These are phyloP conservation scores for Breynia disticha DNA, from an alignment of 441 rosid species.

Conservation along the genomic window DNA sequence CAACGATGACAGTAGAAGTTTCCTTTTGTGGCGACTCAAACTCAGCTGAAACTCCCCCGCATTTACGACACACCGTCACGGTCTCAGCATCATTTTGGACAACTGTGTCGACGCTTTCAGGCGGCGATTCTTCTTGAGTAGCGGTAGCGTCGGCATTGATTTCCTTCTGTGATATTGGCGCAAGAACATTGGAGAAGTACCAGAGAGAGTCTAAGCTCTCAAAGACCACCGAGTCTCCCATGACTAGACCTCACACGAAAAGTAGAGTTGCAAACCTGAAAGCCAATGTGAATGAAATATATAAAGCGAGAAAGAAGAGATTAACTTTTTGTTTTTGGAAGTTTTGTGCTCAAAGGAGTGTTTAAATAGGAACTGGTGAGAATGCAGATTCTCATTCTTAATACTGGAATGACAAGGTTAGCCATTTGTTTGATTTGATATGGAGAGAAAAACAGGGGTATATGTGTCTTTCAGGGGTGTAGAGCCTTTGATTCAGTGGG, in stretches of 20 bases:
- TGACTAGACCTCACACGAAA: not conserved
- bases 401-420: too few relatives aligned
- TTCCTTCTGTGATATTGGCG: conserved; percentile 2
- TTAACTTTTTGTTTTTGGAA: not conserved
- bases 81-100: not conserved
- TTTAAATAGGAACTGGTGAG: not conserved
- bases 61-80: conserved; percentile 11
- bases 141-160: not conserved
- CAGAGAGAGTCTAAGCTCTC: conserved; percentile 39
- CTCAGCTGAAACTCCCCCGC: conserved; percentile 14
- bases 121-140: conserved; percentile 7
- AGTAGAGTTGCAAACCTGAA: too few relatives aligned
- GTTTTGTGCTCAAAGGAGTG: conserved; percentile 6
- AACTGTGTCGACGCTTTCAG: conserved; percentile 8
- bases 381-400: too few relatives aligned
- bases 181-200: conserved; percentile 33
- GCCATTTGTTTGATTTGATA: too few relatives aligned
- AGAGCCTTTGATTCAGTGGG: too few relatives aligned
- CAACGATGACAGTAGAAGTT: too few relatives aligned
- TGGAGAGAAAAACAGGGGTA: too few relatives aligned
- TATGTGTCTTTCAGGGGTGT: too few relatives aligned
- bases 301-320: not conserved
- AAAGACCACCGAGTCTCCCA: conserved; percentile 5
- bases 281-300: not conserved
- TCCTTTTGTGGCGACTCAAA: too few relatives aligned